Evolutionary conservation across 805 yeast species (phyloP).

Genomic region (Metschnikowia drakensbergensis): DNA sequence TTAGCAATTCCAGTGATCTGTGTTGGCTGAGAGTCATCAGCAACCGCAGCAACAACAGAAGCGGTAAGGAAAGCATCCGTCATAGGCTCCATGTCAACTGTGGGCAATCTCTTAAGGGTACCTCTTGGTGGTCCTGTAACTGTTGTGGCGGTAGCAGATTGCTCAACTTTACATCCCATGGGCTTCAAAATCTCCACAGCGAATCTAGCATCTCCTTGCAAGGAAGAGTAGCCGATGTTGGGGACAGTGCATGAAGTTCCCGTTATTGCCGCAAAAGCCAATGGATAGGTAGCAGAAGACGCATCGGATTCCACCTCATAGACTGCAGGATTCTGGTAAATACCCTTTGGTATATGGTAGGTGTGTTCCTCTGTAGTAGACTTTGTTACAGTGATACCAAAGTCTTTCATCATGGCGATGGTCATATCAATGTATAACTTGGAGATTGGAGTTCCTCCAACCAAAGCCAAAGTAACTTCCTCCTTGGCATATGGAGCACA

Average conservation of each 20-base stretch:
- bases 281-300: constrained; percentile 94
- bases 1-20: constrained; percentile 90
- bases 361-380: constrained; percentile 74
- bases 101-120: constrained; percentile 59
- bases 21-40: constrained; percentile 55
- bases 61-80: constrained; percentile 98
- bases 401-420: constrained; percentile 86
- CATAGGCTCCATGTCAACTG: constrained; percentile 98
- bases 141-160: constrained; percentile 81
- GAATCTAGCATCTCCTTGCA: constrained; percentile 96
- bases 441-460: constrained; percentile 96
- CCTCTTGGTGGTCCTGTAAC: constrained; percentile 86
- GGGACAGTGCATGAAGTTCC: constrained; percentile 93
- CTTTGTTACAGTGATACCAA: constrained; percentile 74
- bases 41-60: constrained; percentile 93
- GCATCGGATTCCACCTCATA: constrained; percentile 96
- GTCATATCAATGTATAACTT: constrained; percentile 97
- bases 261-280: constrained; percentile 95
- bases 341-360: constrained; percentile 84
- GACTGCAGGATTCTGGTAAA: constrained; percentile 73
- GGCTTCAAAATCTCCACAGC: constrained; percentile 89
- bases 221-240: constrained; percentile 83
- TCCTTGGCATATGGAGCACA: constrained; percentile 93
- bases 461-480: constrained; percentile 82
- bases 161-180: constrained; percentile 91